A percentile compares a stretch with the other conserved stretches of the same genome.
Evolutionary conservation across 2,329 filamentous ascomycete genomes (phyloP).

Genomic region (Cercospora zeina): DNA sequence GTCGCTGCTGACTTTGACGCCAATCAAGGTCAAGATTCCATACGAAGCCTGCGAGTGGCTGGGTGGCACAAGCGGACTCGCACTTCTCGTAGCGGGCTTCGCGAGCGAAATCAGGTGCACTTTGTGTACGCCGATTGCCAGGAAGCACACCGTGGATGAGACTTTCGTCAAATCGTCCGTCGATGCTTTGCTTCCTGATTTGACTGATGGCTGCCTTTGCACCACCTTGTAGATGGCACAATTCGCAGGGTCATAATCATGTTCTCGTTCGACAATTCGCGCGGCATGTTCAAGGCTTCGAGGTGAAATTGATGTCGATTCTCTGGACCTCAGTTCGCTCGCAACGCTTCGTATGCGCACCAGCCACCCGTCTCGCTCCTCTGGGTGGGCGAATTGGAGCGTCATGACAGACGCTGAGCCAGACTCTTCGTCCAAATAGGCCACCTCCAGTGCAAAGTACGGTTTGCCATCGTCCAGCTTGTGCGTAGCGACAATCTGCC

Average conservation of each 20-base stretch:
- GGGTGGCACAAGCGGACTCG: slow-evolving; percentile 55
- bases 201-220: slow-evolving; percentile 58
- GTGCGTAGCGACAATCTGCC: slow-evolving; percentile 67
- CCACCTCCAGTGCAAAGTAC: slow-evolving; percentile 66
- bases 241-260: slow-evolving; percentile 67
- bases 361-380: slow-evolving; percentile 67
- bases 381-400: slow-evolving; percentile 63
- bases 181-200: slow-evolving; percentile 58
- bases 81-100: slow-evolving; percentile 44
- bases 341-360: slow-evolving; percentile 61
- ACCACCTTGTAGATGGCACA: slow-evolving; percentile 71
- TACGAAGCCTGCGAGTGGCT: slow-evolving; percentile 56
- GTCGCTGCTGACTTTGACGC: slow-evolving; percentile 59
- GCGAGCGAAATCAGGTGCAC: slow-evolving; percentile 44
- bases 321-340: slow-evolving; percentile 55
- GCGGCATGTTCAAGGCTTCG: slow-evolving; percentile 63
- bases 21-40: slow-evolving; percentile 63
- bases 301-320: slow-evolving; percentile 57
- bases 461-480: slow-evolving; percentile 66
- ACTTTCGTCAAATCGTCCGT: slow-evolving; percentile 67
- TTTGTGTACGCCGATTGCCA: slow-evolving; percentile 69
- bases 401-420: slow-evolving; percentile 63
- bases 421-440: slow-evolving; percentile 65
- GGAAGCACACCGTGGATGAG: slow-evolving; percentile 64
- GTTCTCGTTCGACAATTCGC: slow-evolving; percentile 62